phyloP scores from a whole-genome alignment of 768 basidiomycete species.

The Pisolithus orientalis region DNA sequence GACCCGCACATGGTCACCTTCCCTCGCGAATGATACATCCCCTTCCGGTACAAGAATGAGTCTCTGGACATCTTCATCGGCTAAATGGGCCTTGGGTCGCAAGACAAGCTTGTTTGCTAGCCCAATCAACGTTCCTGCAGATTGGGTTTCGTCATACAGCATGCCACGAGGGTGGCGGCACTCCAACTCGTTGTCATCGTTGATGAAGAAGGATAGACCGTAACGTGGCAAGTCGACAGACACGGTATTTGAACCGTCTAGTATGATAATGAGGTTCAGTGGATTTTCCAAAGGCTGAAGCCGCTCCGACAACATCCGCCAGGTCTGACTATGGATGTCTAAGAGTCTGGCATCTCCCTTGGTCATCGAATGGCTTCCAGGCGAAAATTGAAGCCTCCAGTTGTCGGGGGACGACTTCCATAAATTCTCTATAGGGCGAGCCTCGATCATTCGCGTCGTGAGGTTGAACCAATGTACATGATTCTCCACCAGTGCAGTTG shows the following conservation, averaged over 20 bases:
- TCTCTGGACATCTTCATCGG: constrained; percentile 6
- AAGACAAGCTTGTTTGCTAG: constrained; percentile 36
- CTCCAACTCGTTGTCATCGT: constrained; percentile 27
- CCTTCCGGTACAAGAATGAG: constrained; percentile 38
- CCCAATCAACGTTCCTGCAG: constrained; percentile 39
- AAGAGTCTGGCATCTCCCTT: neutral
- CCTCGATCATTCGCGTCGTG: constrained; percentile 16
- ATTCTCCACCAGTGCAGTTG: constrained; percentile 13
- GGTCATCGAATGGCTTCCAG: neutral
- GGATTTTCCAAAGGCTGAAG: constrained; percentile 18
- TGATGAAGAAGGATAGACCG: constrained; percentile 34
- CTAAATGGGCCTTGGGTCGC: constrained; percentile 16
- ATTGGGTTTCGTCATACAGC: constrained; percentile 37
- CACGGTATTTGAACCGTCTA: constrained; percentile 8
- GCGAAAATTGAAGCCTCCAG: constrained; percentile 11
- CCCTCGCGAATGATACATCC: constrained; percentile 6
- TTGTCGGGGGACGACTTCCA: constrained; percentile 24
- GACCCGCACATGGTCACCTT: constrained; percentile 13
- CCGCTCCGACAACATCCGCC: constrained; percentile 6
- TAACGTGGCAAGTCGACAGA: constrained; percentile 35
- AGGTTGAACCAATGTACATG: constrained; percentile 29
- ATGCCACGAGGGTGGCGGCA: constrained; percentile 37
- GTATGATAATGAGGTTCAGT: constrained; percentile 10
- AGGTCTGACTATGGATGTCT: neutral
- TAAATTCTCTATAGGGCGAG: constrained; percentile 18